A percentile compares a stretch with the other conserved stretches of the same genome.
Evolutionary conservation across 768 basidiomycete genomes (phyloP).

Genomic region (Agaricus sinodeliciosus): DNA sequence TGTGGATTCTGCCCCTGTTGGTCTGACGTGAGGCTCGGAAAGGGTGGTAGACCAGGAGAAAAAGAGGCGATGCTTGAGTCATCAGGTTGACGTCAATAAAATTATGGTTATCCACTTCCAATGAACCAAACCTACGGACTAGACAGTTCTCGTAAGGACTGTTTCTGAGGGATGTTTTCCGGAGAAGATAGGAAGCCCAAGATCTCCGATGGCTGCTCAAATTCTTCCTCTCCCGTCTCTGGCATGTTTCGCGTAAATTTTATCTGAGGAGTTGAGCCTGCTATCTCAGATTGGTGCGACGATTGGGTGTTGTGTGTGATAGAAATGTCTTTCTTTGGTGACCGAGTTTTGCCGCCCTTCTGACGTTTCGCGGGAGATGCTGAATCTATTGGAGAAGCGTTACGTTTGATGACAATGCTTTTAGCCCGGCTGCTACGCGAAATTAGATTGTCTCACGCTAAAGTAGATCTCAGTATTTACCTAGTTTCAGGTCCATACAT

Average conservation of each 20-base stretch:
- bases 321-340: neutral
- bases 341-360: neutral
- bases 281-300: neutral
- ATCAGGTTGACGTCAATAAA: neutral
- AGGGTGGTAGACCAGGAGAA: neutral
- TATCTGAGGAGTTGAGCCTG: neutral
- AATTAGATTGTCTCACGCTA: slow-evolving; percentile 6
- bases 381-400: neutral
- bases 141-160: neutral
- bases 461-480: neutral
- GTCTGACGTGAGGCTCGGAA: neutral
- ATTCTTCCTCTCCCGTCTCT: neutral
- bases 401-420: slow-evolving; percentile 4
- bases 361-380: slow-evolving; percentile 10
- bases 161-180: neutral
- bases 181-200: slow-evolving; percentile 3
- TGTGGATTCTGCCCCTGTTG: neutral
- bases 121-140: slow-evolving; percentile 6
- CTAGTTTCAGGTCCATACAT: neutral
- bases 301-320: neutral
- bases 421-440: neutral
- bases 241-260: too few relatives aligned
- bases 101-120: neutral
- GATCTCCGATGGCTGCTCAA: slow-evolving; percentile 7
- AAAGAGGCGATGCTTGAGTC: slow-evolving; percentile 3